phyloP scores from a whole-genome alignment of 441 rosid species.

The Eutrema salsugineum region DNA sequence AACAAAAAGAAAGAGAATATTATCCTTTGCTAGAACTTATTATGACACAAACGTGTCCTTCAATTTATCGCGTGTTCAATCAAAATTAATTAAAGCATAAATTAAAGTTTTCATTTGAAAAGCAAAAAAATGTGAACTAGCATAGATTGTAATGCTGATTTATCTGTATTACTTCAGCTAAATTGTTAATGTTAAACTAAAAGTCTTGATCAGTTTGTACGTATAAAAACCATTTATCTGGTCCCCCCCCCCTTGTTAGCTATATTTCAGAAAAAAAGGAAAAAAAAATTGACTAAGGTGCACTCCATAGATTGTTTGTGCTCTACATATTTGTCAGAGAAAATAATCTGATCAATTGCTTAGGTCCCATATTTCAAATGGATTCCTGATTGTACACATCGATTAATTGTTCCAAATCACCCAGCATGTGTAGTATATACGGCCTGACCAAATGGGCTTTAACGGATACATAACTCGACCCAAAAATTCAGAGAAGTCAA shows the following conservation, averaged over 20 bases:
- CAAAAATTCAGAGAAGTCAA: background rate
- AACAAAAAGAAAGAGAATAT: background rate
- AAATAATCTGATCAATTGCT: too few species aligned
- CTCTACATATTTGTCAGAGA: background rate
- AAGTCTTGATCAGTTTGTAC: background rate
- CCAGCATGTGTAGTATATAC: background rate
- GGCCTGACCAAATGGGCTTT: conserved; percentile 8
- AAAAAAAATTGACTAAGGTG: background rate
- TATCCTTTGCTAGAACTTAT: background rate
- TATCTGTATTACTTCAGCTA: background rate
- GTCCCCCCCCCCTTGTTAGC: background rate
- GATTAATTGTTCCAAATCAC: background rate
- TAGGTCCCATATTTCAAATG: background rate
- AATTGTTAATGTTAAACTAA: background rate
- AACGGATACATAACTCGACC: background rate
- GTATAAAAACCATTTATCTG: background rate
- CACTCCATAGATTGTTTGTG: background rate
- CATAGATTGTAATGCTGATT: background rate
- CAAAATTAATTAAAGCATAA: background rate
- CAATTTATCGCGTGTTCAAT: background rate
- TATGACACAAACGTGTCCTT: background rate
- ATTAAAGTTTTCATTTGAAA: background rate
- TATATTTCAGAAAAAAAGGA: background rate
- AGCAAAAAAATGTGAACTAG: background rate
- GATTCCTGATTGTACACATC: background rate